Evolutionary conservation across 768 basidiomycete species (phyloP).

Genomic region (Mycena amicta): DNA sequence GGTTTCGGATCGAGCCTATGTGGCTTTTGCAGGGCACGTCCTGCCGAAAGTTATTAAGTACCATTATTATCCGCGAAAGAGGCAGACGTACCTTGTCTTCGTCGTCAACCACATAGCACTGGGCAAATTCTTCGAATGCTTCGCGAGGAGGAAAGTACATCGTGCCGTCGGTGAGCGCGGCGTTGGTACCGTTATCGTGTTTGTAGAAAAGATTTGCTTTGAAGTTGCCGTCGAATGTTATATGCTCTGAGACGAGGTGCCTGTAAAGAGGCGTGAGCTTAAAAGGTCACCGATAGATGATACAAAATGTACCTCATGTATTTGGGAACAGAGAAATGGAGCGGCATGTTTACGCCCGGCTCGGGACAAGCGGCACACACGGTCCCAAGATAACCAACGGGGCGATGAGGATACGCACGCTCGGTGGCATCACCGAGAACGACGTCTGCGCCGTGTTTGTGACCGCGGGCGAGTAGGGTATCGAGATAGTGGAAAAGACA

Average conservation of each 20-base stretch:
- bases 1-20: conserved; percentile 9
- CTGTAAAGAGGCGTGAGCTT: background rate
- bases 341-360: conserved; percentile 10
- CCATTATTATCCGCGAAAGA: background rate
- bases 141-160: conserved; percentile 11
- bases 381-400: conserved; percentile 2
- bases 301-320: conserved; percentile 3
- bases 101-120: background rate
- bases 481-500: conserved; percentile 4
- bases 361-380: conserved; percentile 8
- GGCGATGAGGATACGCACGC: conserved; percentile 8
- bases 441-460: background rate
- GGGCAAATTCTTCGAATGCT: background rate
- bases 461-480: background rate
- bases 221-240: conserved; percentile 10
- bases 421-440: conserved; percentile 1
- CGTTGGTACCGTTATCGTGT: conserved; percentile 12
- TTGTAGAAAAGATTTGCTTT: conserved; percentile 10
- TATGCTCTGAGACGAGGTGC: background rate
- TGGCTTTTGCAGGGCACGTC: conserved; percentile 5
- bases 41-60: background rate
- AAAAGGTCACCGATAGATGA: background rate
- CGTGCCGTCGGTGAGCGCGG: conserved; percentile 7
- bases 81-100: conserved; percentile 12
- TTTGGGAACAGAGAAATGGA: background rate